Evolutionary conservation across 1,139 yeast genomes (phyloP).

Genomic region (Geotrichum europaeum): DNA sequence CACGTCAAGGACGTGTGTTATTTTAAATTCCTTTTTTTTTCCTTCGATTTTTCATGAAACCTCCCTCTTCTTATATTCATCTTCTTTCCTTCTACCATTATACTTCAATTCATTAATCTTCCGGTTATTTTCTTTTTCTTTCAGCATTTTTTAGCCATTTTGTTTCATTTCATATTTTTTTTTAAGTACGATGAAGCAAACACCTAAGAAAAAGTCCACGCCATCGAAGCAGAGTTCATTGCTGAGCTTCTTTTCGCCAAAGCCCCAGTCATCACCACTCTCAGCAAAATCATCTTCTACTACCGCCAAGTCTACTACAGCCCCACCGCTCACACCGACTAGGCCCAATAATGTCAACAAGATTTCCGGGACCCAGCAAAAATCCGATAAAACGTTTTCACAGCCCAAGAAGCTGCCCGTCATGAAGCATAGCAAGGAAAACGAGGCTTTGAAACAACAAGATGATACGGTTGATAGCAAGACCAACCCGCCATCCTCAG

Average conservation of each 20-base stretch:
- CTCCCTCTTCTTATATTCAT: neutral
- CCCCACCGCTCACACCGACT: slow-evolving; percentile 5
- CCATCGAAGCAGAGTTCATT: slow-evolving; percentile 12
- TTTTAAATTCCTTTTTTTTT: neutral
- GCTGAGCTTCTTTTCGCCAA: slow-evolving; percentile 12
- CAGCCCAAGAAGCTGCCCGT: neutral
- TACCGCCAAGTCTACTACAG: neutral
- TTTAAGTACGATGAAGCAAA: neutral
- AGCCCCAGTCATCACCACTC: neutral
- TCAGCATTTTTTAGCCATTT: neutral
- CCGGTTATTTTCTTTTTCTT: neutral
- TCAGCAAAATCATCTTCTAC: neutral
- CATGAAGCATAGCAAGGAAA: neutral
- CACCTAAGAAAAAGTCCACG: slow-evolving; percentile 5
- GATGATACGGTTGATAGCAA: neutral
- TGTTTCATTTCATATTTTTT: neutral
- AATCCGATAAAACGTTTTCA: neutral
- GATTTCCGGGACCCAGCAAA: neutral
- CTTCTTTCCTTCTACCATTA: too few species aligned
- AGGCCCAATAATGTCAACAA: slow-evolving; percentile 3
- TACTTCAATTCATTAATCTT: neutral
- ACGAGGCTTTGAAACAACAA: neutral
- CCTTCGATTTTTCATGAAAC: neutral
- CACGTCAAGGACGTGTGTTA: neutral
- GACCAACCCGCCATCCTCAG: neutral